Evolutionary conservation across 306 rosid species (phyloP).

Genomic region (Castanea mollissima): DNA sequence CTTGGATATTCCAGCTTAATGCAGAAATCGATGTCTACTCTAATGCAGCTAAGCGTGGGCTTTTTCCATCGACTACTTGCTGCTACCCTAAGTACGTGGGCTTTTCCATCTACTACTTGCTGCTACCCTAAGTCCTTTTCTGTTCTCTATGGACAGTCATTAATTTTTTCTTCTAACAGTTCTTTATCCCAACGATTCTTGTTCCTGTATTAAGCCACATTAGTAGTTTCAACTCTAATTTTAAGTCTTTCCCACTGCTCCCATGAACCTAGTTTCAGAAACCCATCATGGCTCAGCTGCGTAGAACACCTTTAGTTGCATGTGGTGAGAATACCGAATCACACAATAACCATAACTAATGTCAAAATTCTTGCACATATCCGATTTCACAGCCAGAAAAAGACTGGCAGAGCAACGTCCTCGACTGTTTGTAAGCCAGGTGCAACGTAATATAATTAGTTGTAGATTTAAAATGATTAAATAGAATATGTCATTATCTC

Average conservation of each 20-base stretch:
- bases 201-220: background rate
- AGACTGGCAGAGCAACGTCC: constrained; percentile 69
- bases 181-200: background rate
- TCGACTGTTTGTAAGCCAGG: constrained; percentile 61
- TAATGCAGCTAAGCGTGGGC: background rate
- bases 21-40: background rate
- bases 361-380: constrained; percentile 38
- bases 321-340: constrained; percentile 1
- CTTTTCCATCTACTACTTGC: background rate
- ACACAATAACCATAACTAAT: background rate
- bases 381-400: constrained; percentile 60
- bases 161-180: background rate
- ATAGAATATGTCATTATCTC: too few relatives aligned
- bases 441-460: background rate
- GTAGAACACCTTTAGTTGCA: background rate
- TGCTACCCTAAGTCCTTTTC: background rate
- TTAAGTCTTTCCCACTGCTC: background rate
- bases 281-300: constrained; percentile 2
- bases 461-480: too few relatives aligned
- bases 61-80: background rate
- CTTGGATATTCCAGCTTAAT: background rate
- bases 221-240: background rate
- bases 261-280: background rate
- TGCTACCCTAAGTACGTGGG: background rate
- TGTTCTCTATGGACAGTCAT: background rate